Evolutionary conservation across 2,329 filamentous ascomycete species (phyloP), one percentile per base, ranked within the genome.

Genomic region (Diaporthe nobilis): DNA sequence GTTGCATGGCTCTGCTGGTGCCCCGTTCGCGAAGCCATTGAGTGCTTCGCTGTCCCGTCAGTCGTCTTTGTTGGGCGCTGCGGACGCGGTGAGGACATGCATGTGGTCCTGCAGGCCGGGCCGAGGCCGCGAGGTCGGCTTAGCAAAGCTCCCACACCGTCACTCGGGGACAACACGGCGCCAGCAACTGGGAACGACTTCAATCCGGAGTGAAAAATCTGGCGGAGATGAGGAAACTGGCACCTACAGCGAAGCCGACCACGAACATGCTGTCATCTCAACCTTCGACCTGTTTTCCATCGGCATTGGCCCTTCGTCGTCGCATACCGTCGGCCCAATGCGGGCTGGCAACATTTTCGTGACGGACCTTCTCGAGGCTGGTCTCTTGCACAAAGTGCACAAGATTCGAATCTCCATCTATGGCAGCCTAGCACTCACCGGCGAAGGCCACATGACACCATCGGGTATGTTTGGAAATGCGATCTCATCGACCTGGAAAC

Each of bases 221-320:
- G 70, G 70, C 5, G 47, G 3, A 4, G 55, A 67, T 6, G 76
- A 76, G 8, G 58, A 84, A 4, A 78, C 82, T 3, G 85, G 86
- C 71, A 85, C 83, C 15, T 88, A 88, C 79, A 88, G 85, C 76
- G 87, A 88, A 77, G 83, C 87, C 1, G 87, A 88, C 65, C 85
- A 87, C 63, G 87, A 88, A 78, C 87, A 88, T 78, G 87, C 87
- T 75, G 87, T 88, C 79, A 88, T 88, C 74, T 88, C 87, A 3
- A 86, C 87, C 0, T 88, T 88, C 77, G 87, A 88, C 79, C 83
- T 88, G 47, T 88, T 88, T 80, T 88, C 87, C 44, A 88, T 88
- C 71, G 87, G 87, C 78, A 88, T 88, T 77, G 87, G 87, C 0
- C 87, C 87, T 15, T 88, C 87, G 0, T 88, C 87, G 2, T 88